Base-by-base conservation (phyloP, 1,284 basidiomycete genomes). In the Fomitiporia mediterranea region DNA sequence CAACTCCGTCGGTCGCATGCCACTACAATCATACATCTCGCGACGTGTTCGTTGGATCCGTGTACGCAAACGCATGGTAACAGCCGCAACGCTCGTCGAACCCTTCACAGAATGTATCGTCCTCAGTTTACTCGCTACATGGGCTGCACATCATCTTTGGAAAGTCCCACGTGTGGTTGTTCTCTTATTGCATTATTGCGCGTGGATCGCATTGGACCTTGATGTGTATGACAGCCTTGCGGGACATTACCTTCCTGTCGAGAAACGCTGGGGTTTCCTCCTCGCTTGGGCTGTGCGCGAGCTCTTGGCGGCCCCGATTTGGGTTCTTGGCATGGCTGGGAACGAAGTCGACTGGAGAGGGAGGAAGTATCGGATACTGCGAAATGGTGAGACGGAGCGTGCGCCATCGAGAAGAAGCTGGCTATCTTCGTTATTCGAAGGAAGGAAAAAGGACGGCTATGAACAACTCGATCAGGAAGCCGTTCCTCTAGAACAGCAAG, bases 31-130 rank as follows among this genome's bases (percentile, higher is more conserved):
- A 63, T 98, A 97, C 71, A 75, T 97, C 57, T 83, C 83, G 74
- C 81, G 94, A 23, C 82, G 94, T 19, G 84, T 93, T 28, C 83
- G 94, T 5, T 98, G 94, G 94, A 94, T 98, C 65, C 84, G 94
- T 42, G 94, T 97, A 25, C 82, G 94, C 54, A 96, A 95, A 68
- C 84, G 84, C 65, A 97, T 97, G 93, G 87, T 91, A 1, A 69
- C 91, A 34, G 76, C 80, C 4, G 92, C 92, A 3, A 96, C 93
- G 0, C 58, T 96, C 51, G 63, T 89, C 25, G 94, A 98, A 68
- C 94, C 95, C 1, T 82, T 96, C 66, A 96, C 93, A 11, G 94
- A 98, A 71, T 86, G 83, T 37, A 69, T 96, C 35, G 68, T 92
- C 15, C 74, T 86, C 28, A 85, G 89, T 15, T 54, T 80, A 19